These are phyloP conservation scores for Dendrocalamus latiflorus DNA, from an alignment of 202 grass and related monocot genomes.

Conservation along the genomic window DNA sequence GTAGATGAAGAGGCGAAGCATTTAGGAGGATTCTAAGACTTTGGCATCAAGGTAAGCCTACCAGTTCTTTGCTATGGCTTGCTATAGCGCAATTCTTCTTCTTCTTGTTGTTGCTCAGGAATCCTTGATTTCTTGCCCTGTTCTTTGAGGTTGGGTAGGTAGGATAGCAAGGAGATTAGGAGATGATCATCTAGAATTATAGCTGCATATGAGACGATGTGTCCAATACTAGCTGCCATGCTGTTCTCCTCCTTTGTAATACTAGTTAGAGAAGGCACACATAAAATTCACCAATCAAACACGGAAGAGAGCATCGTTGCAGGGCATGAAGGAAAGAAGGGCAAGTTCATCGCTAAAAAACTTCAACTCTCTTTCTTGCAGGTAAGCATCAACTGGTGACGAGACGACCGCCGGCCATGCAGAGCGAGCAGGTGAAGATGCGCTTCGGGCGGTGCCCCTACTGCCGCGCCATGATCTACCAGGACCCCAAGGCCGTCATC, in stretches of 20 bases:
- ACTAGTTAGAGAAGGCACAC: not conserved
- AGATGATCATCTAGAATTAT: not conserved
- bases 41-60: not conserved
- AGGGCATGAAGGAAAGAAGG: not conserved
- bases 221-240: not conserved
- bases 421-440: constrained; percentile 30
- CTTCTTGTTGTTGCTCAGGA: not conserved
- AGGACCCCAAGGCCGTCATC: constrained; percentile 50
- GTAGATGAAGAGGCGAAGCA: not conserved
- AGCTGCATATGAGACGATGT: not conserved
- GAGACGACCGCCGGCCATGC: not conserved
- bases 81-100: not conserved
- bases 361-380: not conserved
- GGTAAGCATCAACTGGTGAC: not conserved
- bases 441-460: constrained; percentile 59
- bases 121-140: not conserved
- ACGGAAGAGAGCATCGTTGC: not conserved
- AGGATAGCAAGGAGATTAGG: not conserved
- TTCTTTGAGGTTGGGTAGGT: not conserved
- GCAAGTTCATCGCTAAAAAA: not conserved
- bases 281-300: not conserved
- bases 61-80: not conserved
- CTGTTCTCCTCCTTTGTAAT: not conserved
- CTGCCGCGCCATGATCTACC: constrained; percentile 67
- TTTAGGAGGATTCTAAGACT: not conserved